Conservation (phyloP, 805 yeast genomes). For the Saccharomycopsis oosterbeekiorum region DNA sequence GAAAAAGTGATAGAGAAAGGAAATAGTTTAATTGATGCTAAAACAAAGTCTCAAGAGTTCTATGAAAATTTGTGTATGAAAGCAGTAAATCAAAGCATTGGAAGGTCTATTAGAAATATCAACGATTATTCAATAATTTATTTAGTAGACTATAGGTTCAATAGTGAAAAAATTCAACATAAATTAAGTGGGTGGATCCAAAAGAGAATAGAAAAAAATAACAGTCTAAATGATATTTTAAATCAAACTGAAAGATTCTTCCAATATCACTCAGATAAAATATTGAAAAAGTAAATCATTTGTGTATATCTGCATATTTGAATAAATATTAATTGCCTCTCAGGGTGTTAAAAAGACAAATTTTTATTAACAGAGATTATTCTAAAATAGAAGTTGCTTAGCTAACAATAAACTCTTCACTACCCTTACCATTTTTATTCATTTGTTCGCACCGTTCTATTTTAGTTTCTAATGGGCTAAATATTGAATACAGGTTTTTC, state of each 20-base stretch:
- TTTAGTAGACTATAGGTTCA: constrained; percentile 59
- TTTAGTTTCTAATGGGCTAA: no score
- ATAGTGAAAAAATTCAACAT: constrained; percentile 32
- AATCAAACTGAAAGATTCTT: not conserved
- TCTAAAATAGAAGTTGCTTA: no score
- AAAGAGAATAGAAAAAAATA: constrained; percentile 25
- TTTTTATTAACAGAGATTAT: no score
- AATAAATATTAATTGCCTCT: no score
- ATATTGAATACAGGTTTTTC: no score
- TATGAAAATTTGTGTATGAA: constrained; percentile 85
- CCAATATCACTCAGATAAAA: not conserved
- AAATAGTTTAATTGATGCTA: constrained; percentile 36
- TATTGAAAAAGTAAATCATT: not conserved
- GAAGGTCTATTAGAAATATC: constrained; percentile 80
- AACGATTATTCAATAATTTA: constrained; percentile 72
- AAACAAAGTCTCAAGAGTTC: constrained; percentile 40
- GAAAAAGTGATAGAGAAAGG: constrained; percentile 38
- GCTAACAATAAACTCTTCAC: no score
- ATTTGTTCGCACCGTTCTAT: no score
- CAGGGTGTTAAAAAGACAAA: no score
- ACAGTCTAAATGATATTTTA: not conserved
- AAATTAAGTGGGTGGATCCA: constrained; percentile 73
- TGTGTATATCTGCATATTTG: no score
- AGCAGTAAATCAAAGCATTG: constrained; percentile 86
- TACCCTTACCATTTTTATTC: no score